phyloP scores from a whole-genome alignment of 495 filamentous ascomycete genomes.

The Xylaria nigripes region DNA sequence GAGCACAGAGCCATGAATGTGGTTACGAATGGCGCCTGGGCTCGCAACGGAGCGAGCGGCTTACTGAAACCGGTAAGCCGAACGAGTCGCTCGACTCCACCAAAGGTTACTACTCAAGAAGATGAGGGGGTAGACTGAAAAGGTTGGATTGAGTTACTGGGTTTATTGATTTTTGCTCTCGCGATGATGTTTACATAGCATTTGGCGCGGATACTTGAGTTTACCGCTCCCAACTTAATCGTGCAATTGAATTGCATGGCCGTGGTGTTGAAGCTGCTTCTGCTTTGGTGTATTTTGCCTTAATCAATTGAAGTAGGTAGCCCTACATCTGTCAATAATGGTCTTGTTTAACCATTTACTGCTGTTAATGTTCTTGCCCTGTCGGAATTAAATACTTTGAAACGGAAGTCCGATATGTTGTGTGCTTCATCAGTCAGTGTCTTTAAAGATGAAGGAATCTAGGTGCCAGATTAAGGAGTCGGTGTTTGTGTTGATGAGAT shows the following conservation, averaged over 20 bases:
- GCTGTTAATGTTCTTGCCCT: too few relatives aligned
- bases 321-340: too few relatives aligned
- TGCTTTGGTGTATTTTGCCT: background rate
- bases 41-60: conserved; percentile 25
- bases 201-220: background rate
- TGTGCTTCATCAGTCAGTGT: too few relatives aligned
- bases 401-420: too few relatives aligned
- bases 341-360: too few relatives aligned
- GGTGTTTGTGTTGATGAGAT: too few relatives aligned
- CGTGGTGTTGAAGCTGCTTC: background rate
- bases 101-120: conserved; percentile 3
- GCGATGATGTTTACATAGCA: background rate
- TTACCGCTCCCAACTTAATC: background rate
- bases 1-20: conserved; percentile 35
- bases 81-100: background rate
- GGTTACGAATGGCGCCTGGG: conserved; percentile 36
- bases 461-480: too few relatives aligned
- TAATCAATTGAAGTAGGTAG: background rate
- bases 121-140: conserved; percentile 15
- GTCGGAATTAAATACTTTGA: too few relatives aligned
- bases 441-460: too few relatives aligned
- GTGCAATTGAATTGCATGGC: background rate
- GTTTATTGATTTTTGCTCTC: background rate
- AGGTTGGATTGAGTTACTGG: background rate
- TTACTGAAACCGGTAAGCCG: conserved; percentile 23